Evolutionary conservation across 345 rosid species (phyloP).

Genomic region (Acer negundo): DNA sequence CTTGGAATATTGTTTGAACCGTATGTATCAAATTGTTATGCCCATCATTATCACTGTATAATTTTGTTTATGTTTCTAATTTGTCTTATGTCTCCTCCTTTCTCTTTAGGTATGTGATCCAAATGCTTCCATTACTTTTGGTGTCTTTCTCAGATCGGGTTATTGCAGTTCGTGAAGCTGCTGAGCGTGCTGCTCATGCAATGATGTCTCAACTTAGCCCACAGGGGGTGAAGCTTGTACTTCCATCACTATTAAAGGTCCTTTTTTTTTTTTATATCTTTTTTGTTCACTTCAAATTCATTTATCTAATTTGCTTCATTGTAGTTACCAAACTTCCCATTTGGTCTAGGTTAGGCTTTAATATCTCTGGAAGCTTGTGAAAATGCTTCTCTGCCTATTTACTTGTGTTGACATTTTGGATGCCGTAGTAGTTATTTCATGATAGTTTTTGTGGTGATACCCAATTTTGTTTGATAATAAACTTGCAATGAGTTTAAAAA

Average conservation of each 20-base stretch:
- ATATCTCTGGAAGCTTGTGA: neutral
- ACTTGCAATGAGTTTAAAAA: too few relatives aligned
- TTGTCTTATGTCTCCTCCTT: slow-evolving; percentile 2
- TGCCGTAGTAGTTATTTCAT: neutral
- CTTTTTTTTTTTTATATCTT: neutral
- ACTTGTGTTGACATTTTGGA: neutral
- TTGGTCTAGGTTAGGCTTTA: neutral
- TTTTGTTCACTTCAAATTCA: neutral
- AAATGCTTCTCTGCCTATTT: neutral
- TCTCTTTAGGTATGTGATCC: slow-evolving; percentile 81
- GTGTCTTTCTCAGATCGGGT: slow-evolving; percentile 98
- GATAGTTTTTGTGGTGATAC: neutral
- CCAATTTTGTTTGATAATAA: neutral
- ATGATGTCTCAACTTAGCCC: slow-evolving; percentile 96
- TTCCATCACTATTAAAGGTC: slow-evolving; percentile 92
- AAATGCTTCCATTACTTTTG: slow-evolving; percentile 86
- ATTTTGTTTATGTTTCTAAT: neutral
- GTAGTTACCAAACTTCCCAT: neutral
- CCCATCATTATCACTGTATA: neutral
- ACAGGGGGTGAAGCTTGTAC: slow-evolving; percentile 93
- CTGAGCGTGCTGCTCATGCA: slow-evolving; percentile 97
- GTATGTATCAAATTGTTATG: slow-evolving; percentile 39
- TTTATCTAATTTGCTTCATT: neutral
- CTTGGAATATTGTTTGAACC: slow-evolving; percentile 97
- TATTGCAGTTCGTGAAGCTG: slow-evolving; percentile 96